Conservation (phyloP, 2,329 filamentous ascomycete species). For the Pseudodiploospora longispora region DNA sequence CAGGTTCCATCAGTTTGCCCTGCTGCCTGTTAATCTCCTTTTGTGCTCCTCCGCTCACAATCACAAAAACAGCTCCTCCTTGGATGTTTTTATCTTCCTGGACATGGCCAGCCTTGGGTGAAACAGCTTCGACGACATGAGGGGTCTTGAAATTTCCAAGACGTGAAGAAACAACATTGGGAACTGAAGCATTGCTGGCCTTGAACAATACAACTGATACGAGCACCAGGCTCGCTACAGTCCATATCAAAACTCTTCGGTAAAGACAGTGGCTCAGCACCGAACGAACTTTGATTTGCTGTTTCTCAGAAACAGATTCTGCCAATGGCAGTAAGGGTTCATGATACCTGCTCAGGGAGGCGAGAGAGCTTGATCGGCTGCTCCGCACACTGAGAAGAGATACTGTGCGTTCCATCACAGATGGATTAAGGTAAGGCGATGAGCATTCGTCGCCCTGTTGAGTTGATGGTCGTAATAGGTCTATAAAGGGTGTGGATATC, state of each 20-base stretch:
- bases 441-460: background rate
- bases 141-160: background rate
- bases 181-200: slow-evolving; percentile 14
- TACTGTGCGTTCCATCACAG: slow-evolving; percentile 18
- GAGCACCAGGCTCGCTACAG: slow-evolving; percentile 32
- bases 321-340: slow-evolving; percentile 27
- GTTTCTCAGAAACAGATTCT: slow-evolving; percentile 23
- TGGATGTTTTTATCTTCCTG: slow-evolving; percentile 2
- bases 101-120: background rate
- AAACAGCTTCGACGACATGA: too few relatives aligned
- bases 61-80: slow-evolving; percentile 3
- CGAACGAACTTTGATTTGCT: slow-evolving; percentile 33
- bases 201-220: slow-evolving; percentile 33
- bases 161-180: slow-evolving; percentile 3
- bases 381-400: slow-evolving; percentile 24
- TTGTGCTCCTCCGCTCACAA: slow-evolving; percentile 5
- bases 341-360: slow-evolving; percentile 20
- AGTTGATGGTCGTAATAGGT: too few relatives aligned
- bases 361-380: slow-evolving; percentile 26
- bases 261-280: slow-evolving; percentile 46
- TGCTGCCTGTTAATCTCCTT: slow-evolving; percentile 1
- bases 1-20: slow-evolving; percentile 1
- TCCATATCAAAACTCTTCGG: slow-evolving; percentile 44
- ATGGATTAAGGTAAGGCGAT: slow-evolving; percentile 1
- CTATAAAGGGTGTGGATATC: too few relatives aligned